Percentiles rank a stretch among this genome's conserved stretches.
Conservation (phyloP, 257 asterid genomes). For the Avicennia marina region DNA sequence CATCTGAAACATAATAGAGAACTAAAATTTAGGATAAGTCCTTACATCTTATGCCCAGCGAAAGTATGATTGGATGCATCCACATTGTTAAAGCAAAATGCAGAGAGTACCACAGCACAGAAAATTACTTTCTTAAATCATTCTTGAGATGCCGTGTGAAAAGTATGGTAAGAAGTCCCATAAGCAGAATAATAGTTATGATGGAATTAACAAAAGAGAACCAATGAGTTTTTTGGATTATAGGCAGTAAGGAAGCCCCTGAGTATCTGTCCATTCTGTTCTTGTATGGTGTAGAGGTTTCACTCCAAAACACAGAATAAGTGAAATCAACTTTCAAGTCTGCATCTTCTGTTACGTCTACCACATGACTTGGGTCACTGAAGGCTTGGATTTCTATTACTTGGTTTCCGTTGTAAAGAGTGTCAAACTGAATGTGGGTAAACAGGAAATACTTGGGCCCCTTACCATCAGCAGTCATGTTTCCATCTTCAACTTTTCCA, state of each 20-base stretch:
- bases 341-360: constrained; percentile 60
- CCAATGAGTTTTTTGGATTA: constrained; percentile 60
- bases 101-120: constrained; percentile 20
- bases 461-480: constrained; percentile 34
- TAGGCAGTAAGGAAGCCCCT: constrained; percentile 46
- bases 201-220: constrained; percentile 62
- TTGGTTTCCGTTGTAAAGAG: constrained; percentile 58
- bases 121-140: constrained; percentile 68
- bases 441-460: constrained; percentile 59
- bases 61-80: constrained; percentile 12
- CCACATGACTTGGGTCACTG: constrained; percentile 61
- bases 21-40: constrained; percentile 10
- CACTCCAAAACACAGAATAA: constrained; percentile 63
- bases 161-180: constrained; percentile 64
- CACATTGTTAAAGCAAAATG: constrained; percentile 1
- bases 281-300: constrained; percentile 36
- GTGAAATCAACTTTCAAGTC: constrained; percentile 54
- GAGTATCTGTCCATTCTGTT: constrained; percentile 67
- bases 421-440: constrained; percentile 64
- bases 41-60: background rate
- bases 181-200: constrained; percentile 49
- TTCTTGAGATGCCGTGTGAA: constrained; percentile 66
- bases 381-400: constrained; percentile 69
- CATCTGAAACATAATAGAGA: constrained; percentile 37
- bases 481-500: constrained; percentile 75